Evolutionary conservation across 2,329 filamentous ascomycete genomes (phyloP).

Genomic region (Aspergillus vadensis): DNA sequence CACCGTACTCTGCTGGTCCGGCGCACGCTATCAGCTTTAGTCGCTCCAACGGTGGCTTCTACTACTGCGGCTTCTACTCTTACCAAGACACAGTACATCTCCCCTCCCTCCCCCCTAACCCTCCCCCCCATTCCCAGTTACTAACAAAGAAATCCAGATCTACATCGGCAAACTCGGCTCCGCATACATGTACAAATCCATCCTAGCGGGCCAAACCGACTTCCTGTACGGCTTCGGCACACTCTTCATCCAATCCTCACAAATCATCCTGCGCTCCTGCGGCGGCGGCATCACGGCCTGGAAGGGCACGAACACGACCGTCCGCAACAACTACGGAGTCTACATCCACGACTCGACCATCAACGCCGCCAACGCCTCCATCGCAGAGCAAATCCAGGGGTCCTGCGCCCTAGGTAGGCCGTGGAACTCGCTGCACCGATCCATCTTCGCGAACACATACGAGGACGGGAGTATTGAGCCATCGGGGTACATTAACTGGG

Average conservation of each 20-base stretch:
- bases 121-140: neutral
- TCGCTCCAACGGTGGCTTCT: conserved; percentile 67
- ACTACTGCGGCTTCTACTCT: conserved; percentile 65
- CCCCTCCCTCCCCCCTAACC: neutral
- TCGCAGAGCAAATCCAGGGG: conserved; percentile 42
- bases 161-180: conserved; percentile 69
- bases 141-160: conserved; percentile 35
- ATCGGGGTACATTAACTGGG: conserved; percentile 60
- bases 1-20: conserved; percentile 57
- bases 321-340: conserved; percentile 66
- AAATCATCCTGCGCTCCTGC: conserved; percentile 60
- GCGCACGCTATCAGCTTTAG: conserved; percentile 62
- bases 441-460: conserved; percentile 58
- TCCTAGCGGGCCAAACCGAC: conserved; percentile 67
- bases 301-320: conserved; percentile 69
- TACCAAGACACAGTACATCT: conserved; percentile 64
- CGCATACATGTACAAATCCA: conserved; percentile 62
- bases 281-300: conserved; percentile 69
- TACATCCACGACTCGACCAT: conserved; percentile 62
- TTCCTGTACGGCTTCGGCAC: conserved; percentile 71
- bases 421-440: conserved; percentile 62
- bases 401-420: conserved; percentile 63
- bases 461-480: conserved; percentile 57
- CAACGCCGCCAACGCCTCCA: conserved; percentile 55
- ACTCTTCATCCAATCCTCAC: conserved; percentile 59